Percentiles rank a stretch among this genome's conserved stretches.
phyloP scores from a whole-genome alignment of 2,329 filamentous ascomycete species.

The Neophaeococcomyces aloes region DNA sequence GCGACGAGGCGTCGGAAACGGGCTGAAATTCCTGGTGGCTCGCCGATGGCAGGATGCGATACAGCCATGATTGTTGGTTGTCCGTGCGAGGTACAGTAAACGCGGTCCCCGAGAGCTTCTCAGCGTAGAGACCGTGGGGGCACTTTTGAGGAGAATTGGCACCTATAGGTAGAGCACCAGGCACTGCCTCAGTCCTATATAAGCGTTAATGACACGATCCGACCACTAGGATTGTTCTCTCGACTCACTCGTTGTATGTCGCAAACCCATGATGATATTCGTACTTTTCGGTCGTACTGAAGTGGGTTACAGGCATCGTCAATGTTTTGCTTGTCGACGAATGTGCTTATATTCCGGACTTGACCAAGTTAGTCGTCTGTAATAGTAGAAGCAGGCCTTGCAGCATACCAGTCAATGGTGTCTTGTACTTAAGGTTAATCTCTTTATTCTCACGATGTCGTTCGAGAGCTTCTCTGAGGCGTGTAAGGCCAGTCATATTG shows the following conservation, averaged over 20 bases:
- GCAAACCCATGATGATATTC: slow-evolving; percentile 69
- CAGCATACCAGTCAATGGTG: slow-evolving; percentile 20
- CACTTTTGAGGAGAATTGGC: slow-evolving; percentile 76
- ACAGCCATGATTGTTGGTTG: slow-evolving; percentile 63
- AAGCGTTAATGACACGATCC: not conserved
- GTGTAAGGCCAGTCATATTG: slow-evolving; percentile 22
- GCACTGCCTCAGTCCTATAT: slow-evolving; percentile 61
- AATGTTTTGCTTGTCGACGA: slow-evolving; percentile 22
- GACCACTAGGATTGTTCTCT: not conserved
- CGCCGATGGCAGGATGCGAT: slow-evolving; percentile 56
- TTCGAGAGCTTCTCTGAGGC: slow-evolving; percentile 20
- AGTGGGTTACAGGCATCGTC: slow-evolving; percentile 54
- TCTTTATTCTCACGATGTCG: slow-evolving; percentile 22
- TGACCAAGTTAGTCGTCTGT: not conserved
- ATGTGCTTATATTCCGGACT: slow-evolving; percentile 22
- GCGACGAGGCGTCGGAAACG: slow-evolving; percentile 36
- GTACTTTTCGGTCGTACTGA: slow-evolving; percentile 57
- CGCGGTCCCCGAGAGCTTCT: slow-evolving; percentile 63
- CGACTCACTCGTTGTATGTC: slow-evolving; percentile 62
- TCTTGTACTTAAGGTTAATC: slow-evolving; percentile 23
- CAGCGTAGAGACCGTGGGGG: slow-evolving; percentile 67
- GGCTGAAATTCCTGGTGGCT: slow-evolving; percentile 44
- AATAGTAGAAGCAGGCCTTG: not conserved
- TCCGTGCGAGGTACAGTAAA: slow-evolving; percentile 60
- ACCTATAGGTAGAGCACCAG: slow-evolving; percentile 61